phyloP scores from a whole-genome alignment of 768 basidiomycete genomes.

The Lyophyllum atratum region DNA sequence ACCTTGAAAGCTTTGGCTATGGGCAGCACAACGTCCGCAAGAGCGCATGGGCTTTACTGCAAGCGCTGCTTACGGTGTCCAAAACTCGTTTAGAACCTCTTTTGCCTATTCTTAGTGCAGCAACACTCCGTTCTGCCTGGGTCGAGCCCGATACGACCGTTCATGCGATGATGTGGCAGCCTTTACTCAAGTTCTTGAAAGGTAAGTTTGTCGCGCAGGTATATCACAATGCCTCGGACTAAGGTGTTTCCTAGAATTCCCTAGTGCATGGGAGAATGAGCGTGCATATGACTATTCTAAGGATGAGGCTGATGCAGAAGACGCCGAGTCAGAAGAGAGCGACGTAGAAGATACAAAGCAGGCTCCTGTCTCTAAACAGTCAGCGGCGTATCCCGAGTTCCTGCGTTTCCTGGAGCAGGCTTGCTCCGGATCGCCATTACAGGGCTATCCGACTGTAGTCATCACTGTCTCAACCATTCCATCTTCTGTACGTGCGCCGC shows the following conservation, averaged over 20 bases:
- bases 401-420: conserved; percentile 76
- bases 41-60: conserved; percentile 64
- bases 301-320: conserved; percentile 24
- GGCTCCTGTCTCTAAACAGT: conserved; percentile 20
- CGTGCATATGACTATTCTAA: conserved; percentile 31
- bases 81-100: conserved; percentile 38
- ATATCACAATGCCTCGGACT: neutral
- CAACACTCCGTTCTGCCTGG: conserved; percentile 66
- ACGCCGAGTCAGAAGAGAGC: conserved; percentile 32
- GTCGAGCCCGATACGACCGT: conserved; percentile 73
- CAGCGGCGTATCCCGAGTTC: conserved; percentile 68
- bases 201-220: conserved; percentile 44
- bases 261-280: conserved; percentile 64
- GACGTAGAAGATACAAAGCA: conserved; percentile 31
- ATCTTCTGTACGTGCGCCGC: conserved; percentile 45
- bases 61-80: conserved; percentile 40
- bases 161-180: conserved; percentile 67
- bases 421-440: conserved; percentile 75
- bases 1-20: conserved; percentile 53
- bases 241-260: conserved; percentile 48
- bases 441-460: conserved; percentile 82
- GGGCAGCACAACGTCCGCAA: conserved; percentile 74
- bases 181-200: conserved; percentile 69
- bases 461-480: conserved; percentile 85
- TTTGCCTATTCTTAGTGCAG: conserved; percentile 52